These are phyloP conservation scores for Leishmania aethiopica DNA, from an alignment of 208 protist species.

Conservation along the genomic window DNA sequence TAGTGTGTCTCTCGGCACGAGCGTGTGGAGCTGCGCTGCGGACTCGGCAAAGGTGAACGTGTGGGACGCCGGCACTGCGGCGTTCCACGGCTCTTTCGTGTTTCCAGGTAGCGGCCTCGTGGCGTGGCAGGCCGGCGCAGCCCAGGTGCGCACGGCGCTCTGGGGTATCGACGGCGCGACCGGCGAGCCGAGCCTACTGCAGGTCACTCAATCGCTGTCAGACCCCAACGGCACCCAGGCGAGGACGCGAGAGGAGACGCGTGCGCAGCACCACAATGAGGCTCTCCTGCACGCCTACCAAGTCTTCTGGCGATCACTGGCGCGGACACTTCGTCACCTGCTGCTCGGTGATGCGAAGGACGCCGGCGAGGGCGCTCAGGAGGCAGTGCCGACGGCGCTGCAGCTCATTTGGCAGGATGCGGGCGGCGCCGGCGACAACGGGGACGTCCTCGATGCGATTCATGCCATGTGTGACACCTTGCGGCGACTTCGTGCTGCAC, in stretches of 20 bases:
- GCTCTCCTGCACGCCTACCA: conserved; percentile 1
- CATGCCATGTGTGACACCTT: not conserved
- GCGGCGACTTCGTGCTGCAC: conserved; percentile 9
- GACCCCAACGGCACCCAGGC: not conserved
- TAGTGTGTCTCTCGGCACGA: conserved; percentile 44
- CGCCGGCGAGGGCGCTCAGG: not conserved
- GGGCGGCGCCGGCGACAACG: not conserved
- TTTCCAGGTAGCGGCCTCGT: conserved; percentile 36
- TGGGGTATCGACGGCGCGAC: conserved; percentile 39
- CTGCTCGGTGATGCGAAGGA: not conserved
- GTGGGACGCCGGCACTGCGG: conserved; percentile 40
- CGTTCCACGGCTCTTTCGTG: conserved; percentile 52
- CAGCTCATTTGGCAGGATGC: not conserved
- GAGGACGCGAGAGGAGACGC: not conserved
- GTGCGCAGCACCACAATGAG: not conserved
- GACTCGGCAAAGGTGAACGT: conserved; percentile 43
- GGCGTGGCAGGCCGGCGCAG: conserved; percentile 13
- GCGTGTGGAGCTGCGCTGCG: conserved; percentile 58
- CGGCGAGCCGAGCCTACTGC: conserved; percentile 23
- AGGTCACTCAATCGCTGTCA: conserved; percentile 14
- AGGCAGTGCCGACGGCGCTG: not conserved
- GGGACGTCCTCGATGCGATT: not conserved
- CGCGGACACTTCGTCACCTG: not conserved
- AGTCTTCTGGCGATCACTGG: conserved; percentile 5
- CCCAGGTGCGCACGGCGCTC: conserved; percentile 29